Conservation (phyloP, 2,329 filamentous ascomycete genomes). For the Penicillium sumatraense region DNA sequence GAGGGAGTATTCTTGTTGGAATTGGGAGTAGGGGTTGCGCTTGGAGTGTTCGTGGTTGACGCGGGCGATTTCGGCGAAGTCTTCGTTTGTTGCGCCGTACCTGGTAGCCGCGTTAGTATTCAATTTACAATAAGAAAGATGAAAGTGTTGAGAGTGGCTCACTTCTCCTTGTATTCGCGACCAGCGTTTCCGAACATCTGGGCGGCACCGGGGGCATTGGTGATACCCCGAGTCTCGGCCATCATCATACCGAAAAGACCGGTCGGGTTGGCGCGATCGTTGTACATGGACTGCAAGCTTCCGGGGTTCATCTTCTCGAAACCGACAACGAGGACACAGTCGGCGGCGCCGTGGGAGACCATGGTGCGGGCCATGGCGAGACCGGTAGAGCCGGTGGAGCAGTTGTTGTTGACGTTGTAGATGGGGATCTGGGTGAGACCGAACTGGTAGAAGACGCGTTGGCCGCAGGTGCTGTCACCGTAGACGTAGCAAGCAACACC, state of each 20-base stretch:
- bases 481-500: conserved; percentile 98
- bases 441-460: conserved; percentile 98
- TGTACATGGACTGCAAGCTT: conserved; percentile 80
- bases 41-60: conserved; percentile 91
- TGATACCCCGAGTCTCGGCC: conserved; percentile 77
- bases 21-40: conserved; percentile 97
- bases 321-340: conserved; percentile 88
- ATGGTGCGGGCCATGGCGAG: conserved; percentile 81
- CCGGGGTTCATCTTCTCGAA: conserved; percentile 99
- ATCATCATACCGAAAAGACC: conserved; percentile 77
- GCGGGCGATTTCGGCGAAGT: conserved; percentile 93
- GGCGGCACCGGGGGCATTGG: conserved; percentile 81
- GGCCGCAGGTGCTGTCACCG: conserved; percentile 91
- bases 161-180: conserved; percentile 93
- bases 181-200: conserved; percentile 97
- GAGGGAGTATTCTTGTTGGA: conserved; percentile 86
- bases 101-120: conserved; percentile 45
- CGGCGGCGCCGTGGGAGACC: conserved; percentile 77
- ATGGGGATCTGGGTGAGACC: conserved; percentile 96
- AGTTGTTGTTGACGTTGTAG: conserved; percentile 99
- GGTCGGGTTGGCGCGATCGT: conserved; percentile 81
- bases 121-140: too few species aligned
- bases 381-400: conserved; percentile 91
- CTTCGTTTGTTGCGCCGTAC: conserved; percentile 78
- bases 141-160: conserved; percentile 32